phyloP scores from a whole-genome alignment of 805 yeast genomes.

The Sugiyamaella americana region DNA sequence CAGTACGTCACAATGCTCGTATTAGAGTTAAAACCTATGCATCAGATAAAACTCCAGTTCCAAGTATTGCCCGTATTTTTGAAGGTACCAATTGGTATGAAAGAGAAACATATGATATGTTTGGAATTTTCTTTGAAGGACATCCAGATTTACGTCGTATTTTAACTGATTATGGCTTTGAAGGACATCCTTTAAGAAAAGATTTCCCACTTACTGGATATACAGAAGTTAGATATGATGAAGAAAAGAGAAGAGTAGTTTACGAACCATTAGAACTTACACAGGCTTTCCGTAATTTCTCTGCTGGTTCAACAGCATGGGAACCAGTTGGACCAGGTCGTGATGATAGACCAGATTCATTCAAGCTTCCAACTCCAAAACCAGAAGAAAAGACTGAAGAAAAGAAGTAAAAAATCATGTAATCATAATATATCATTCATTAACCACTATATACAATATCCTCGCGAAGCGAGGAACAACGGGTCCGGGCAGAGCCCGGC shows the following conservation, averaged over 20 bases:
- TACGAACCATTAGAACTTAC: conserved; percentile 88
- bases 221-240: conserved; percentile 85
- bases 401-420: conserved; percentile 27
- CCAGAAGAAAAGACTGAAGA: conserved; percentile 55
- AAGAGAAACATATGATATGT: conserved; percentile 83
- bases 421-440: background rate
- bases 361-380: conserved; percentile 76
- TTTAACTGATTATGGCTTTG: conserved; percentile 87
- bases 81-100: conserved; percentile 89
- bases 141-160: conserved; percentile 88
- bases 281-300: conserved; percentile 87
- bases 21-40: conserved; percentile 87
- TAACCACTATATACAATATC: background rate
- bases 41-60: conserved; percentile 74
- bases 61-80: conserved; percentile 63
- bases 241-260: conserved; percentile 82
- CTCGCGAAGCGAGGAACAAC: background rate
- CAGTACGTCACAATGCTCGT: conserved; percentile 78
- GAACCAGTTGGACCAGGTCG: conserved; percentile 86
- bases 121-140: conserved; percentile 79
- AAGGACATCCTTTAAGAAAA: conserved; percentile 86
- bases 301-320: conserved; percentile 85
- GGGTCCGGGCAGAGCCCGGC: background rate
- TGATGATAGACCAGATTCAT: conserved; percentile 73
- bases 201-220: conserved; percentile 92